Percentiles rank a stretch among this genome's conserved stretches.
These are phyloP conservation scores for Chlorociboria aeruginascens DNA, from an alignment of 495 filamentous ascomycete species.

Conservation along the genomic window DNA sequence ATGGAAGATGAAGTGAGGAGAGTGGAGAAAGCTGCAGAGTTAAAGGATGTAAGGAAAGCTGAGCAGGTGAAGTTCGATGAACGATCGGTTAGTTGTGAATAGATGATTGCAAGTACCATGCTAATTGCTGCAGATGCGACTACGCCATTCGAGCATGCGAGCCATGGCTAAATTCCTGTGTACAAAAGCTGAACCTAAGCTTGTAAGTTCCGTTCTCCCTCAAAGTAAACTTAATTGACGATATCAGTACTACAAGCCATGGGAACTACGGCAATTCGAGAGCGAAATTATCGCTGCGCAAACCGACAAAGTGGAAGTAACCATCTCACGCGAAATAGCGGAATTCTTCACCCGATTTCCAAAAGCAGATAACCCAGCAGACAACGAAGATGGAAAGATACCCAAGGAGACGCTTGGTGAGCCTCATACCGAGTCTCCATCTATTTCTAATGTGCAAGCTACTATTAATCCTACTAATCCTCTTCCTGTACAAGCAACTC, in stretches of 20 bases:
- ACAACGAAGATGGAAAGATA: slow-evolving; percentile 1
- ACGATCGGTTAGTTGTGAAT: slow-evolving; percentile 49
- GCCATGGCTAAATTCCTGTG: slow-evolving; percentile 62
- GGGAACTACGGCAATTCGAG: slow-evolving; percentile 51
- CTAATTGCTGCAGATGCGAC: slow-evolving; percentile 55
- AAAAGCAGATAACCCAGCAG: slow-evolving; percentile 6
- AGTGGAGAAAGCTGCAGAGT: slow-evolving; percentile 46
- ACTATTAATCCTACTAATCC: slow-evolving; percentile 23
- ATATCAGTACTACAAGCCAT: slow-evolving; percentile 76
- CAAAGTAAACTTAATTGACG: background rate
- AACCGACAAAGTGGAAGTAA: slow-evolving; percentile 30
- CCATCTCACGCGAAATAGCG: slow-evolving; percentile 30
- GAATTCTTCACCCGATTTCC: slow-evolving; percentile 26
- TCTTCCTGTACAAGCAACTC: slow-evolving; percentile 22
- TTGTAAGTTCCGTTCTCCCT: slow-evolving; percentile 43
- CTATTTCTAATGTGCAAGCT: slow-evolving; percentile 24
- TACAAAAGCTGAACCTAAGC: slow-evolving; percentile 59
- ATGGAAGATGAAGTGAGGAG: slow-evolving; percentile 54
- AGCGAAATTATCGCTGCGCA: slow-evolving; percentile 35
- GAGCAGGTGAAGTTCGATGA: slow-evolving; percentile 72
- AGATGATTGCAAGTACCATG: background rate
- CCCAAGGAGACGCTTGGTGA: slow-evolving; percentile 32
- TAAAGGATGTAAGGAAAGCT: slow-evolving; percentile 43
- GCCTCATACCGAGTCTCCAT: slow-evolving; percentile 30
- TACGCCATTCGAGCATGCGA: slow-evolving; percentile 52